These are phyloP conservation scores for Aspergillus sp. DNA, from an alignment of 2,329 filamentous ascomycete species.

Conservation along the genomic window DNA sequence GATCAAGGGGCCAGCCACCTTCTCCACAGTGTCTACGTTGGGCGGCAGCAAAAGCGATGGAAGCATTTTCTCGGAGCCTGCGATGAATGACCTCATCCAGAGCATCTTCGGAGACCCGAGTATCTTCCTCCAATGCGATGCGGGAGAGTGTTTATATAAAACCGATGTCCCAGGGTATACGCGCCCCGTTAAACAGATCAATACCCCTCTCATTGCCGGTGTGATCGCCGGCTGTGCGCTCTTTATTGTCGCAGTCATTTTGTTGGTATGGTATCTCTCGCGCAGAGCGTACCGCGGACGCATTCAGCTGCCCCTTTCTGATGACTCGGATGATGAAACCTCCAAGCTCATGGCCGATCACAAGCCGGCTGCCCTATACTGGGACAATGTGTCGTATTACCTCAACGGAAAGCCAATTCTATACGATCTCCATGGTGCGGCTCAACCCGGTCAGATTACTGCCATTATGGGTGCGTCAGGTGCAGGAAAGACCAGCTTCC, in stretches of 20 bases:
- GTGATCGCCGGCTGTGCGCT: slow-evolving; percentile 84
- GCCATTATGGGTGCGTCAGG: slow-evolving; percentile 98
- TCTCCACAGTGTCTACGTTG: slow-evolving; percentile 64
- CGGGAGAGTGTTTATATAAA: slow-evolving; percentile 90
- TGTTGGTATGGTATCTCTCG: slow-evolving; percentile 84
- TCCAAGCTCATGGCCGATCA: slow-evolving; percentile 87
- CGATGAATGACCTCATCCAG: slow-evolving; percentile 87
- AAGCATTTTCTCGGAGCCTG: slow-evolving; percentile 85
- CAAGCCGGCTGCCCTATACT: slow-evolving; percentile 83
- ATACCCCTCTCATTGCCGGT: slow-evolving; percentile 91
- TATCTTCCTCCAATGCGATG: slow-evolving; percentile 76
- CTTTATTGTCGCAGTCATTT: slow-evolving; percentile 82
- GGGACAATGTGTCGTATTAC: slow-evolving; percentile 81
- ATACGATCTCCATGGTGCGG: slow-evolving; percentile 74
- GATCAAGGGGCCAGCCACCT: slow-evolving; percentile 85
- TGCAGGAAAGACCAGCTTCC: slow-evolving; percentile 93
- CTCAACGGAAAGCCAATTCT: slow-evolving; percentile 88
- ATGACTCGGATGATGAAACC: slow-evolving; percentile 85
- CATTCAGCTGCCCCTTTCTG: slow-evolving; percentile 72
- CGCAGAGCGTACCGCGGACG: slow-evolving; percentile 64
- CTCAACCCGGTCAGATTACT: slow-evolving; percentile 91
- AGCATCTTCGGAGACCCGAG: slow-evolving; percentile 87
- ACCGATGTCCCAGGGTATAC: slow-evolving; percentile 91
- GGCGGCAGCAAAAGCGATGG: slow-evolving; percentile 62
- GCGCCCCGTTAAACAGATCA: slow-evolving; percentile 87